These are phyloP conservation scores for Xylaria sp. DNA, from an alignment of 2,329 filamentous ascomycete genomes.

Conservation along the genomic window DNA sequence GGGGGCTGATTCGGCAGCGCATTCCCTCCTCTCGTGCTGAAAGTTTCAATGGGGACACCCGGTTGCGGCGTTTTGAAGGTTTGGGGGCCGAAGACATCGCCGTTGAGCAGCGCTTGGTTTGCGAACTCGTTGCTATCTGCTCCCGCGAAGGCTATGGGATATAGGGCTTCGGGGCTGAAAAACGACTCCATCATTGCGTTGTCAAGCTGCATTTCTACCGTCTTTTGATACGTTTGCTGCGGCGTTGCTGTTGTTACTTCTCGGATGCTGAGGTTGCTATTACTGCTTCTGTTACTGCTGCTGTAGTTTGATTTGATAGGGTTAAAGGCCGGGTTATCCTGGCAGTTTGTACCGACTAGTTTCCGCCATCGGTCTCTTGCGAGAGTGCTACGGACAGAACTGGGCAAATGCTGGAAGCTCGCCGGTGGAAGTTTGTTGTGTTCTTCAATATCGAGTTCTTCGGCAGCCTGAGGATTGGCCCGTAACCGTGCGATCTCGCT, in stretches of 20 bases:
- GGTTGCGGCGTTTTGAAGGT: slow-evolving; percentile 23
- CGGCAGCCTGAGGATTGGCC: slow-evolving; percentile 54
- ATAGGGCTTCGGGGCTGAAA: slow-evolving; percentile 46
- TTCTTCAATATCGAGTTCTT: slow-evolving; percentile 56
- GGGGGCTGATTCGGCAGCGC: slow-evolving; percentile 1
- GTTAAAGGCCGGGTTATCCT: slow-evolving; percentile 29
- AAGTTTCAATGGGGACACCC: slow-evolving; percentile 26
- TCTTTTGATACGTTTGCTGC: neutral
- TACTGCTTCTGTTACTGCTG: neutral
- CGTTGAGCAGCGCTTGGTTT: slow-evolving; percentile 22
- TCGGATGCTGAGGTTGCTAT: neutral
- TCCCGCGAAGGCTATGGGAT: slow-evolving; percentile 31
- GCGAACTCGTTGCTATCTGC: slow-evolving; percentile 21
- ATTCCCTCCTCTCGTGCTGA: slow-evolving; percentile 14
- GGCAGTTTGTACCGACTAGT: slow-evolving; percentile 48
- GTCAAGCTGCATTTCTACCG: slow-evolving; percentile 41
- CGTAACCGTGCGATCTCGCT: slow-evolving; percentile 57
- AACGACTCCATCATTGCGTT: slow-evolving; percentile 46
- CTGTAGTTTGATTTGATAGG: neutral
- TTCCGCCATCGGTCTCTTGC: slow-evolving; percentile 60
- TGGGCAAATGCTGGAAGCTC: slow-evolving; percentile 55
- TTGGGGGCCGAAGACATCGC: slow-evolving; percentile 20
- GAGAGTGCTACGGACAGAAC: slow-evolving; percentile 51
- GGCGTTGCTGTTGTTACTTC: slow-evolving; percentile 1
- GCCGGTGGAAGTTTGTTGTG: slow-evolving; percentile 50